Base-by-base conservation (phyloP, 2,329 filamentous ascomycete genomes). In the Botrytis deweyae region DNA sequence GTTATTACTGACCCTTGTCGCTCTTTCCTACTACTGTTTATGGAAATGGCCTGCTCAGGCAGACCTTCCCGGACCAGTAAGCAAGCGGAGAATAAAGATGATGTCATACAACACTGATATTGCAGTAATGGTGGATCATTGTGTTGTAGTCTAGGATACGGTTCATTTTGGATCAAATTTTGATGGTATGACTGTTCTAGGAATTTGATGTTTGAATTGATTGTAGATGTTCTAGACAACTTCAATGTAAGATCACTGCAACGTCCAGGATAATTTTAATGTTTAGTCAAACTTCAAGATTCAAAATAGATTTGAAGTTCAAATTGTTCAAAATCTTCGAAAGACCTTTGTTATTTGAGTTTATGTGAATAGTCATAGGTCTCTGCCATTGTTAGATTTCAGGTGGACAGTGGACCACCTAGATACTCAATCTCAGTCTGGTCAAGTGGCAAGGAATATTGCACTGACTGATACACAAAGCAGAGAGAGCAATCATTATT, bases 391-490 rank as follows among this genome's bases (percentile, higher is more conserved):
- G 2, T 55, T n/a, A 55, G 49, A 55, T 55, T 55, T 14, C 8
- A 49, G 22, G 7, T 9, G 25, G 7, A 55, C 7, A 1, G 25
- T 5, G 25, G 25, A n/a, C 7, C 7, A n/a, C 10, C 4, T 16
- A 55, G 25, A 25, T 7, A n/a, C 49, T 55, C 0, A 1, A 55
- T 3, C 12, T 55, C 25, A n/a, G 12, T 55, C 49, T 55, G 25
- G 5, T 16, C 12, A 55, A 55, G 12, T 2, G 49, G 14, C 10
- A 55, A 55, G 49, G 5, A 49, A 49, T 25, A 1, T 25, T 10
- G 0, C 22, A 55, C 16, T 14, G 12, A 55, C 12, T n/a, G 49
- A 12, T n/a, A n/a, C 6, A 0, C 14, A 14, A 3, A n/a, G 0
- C 25, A 16, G 12, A 12, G 16, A 55, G 10, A 52, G 14, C 12